Percentiles rank a stretch among this genome's conserved stretches.
These are phyloP conservation scores for Smithsoniella earleae DNA, from an alignment of 163 green algal species.

Conservation along the genomic window DNA sequence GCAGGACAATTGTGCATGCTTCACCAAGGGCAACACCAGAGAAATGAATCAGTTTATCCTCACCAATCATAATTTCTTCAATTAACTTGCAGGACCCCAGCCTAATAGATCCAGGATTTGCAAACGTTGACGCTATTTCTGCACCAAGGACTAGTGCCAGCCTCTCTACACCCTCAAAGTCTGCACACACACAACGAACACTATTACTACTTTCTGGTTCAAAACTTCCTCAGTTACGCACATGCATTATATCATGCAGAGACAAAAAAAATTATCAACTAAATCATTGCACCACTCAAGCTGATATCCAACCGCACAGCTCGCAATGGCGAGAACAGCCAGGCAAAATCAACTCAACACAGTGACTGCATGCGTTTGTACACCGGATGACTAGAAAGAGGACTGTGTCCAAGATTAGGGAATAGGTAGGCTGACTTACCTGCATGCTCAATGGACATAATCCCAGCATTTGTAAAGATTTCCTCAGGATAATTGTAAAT, in stretches of 20 bases:
- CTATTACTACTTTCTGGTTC: too few relatives aligned
- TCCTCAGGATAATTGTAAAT: slow-evolving; percentile 99
- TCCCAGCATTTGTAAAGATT: slow-evolving; percentile 70
- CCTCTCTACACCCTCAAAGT: slow-evolving; percentile 89
- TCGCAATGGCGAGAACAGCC: too few relatives aligned
- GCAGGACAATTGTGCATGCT: slow-evolving; percentile 95
- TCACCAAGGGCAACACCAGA: slow-evolving; percentile 80
- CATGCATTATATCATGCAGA: too few relatives aligned
- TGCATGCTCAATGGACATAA: slow-evolving; percentile 83
- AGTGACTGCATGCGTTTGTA: too few relatives aligned
- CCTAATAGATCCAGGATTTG: slow-evolving; percentile 67
- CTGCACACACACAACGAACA: slow-evolving; percentile 1
- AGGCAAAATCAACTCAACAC: too few relatives aligned
- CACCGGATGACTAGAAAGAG: too few relatives aligned
- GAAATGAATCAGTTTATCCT: slow-evolving; percentile 96
- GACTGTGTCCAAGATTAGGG: too few relatives aligned
- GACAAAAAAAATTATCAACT: too few relatives aligned
- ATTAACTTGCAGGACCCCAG: slow-evolving; percentile 82
- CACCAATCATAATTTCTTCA: slow-evolving; percentile 97
- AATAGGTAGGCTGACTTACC: too few relatives aligned
- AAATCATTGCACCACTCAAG: too few relatives aligned
- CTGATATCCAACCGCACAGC: too few relatives aligned
- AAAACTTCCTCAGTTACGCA: too few relatives aligned
- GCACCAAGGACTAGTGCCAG: slow-evolving; percentile 84
- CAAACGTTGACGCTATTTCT: slow-evolving; percentile 87